phyloP scores from a whole-genome alignment of 1,284 basidiomycete genomes.

The Golubevia pallescens region DNA sequence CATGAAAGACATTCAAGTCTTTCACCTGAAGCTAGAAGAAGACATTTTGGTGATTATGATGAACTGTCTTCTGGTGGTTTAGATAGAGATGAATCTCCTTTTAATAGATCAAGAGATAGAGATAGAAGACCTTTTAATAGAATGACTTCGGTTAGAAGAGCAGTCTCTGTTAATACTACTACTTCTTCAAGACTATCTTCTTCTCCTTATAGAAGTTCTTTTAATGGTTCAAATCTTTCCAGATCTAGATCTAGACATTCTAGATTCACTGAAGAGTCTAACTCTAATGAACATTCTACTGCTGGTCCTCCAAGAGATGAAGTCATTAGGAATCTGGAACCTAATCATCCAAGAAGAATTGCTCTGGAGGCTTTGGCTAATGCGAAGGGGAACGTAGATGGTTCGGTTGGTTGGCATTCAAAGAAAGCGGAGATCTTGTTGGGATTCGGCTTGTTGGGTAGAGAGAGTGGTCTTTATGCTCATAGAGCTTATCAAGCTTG shows the following conservation, averaged over 20 bases:
- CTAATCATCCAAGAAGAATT: slow-evolving; percentile 72
- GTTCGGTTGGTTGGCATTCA: slow-evolving; percentile 91
- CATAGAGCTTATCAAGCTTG: slow-evolving; percentile 46
- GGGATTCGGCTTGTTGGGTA: slow-evolving; percentile 85
- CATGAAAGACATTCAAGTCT: slow-evolving; percentile 21
- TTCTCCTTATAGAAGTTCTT: not conserved
- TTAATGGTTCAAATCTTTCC: not conserved
- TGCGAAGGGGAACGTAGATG: slow-evolving; percentile 85
- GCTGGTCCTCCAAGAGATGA: slow-evolving; percentile 18
- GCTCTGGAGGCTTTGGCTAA: slow-evolving; percentile 78
- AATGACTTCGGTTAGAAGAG: not conserved
- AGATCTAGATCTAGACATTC: slow-evolving; percentile 12
- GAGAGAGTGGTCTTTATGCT: slow-evolving; percentile 87
- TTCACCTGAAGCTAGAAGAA: slow-evolving; percentile 40
- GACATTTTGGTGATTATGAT: slow-evolving; percentile 60
- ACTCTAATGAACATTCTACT: not conserved
- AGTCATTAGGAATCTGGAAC: slow-evolving; percentile 71
- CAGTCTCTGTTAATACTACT: not conserved
- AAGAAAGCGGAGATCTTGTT: slow-evolving; percentile 93
- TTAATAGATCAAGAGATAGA: too few relatives aligned
- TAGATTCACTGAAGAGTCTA: slow-evolving; percentile 23
- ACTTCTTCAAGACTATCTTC: not conserved
- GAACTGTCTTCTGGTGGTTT: too few relatives aligned
- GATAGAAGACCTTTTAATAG: too few relatives aligned
- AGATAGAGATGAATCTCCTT: too few relatives aligned